A percentile compares a stretch with the other conserved stretches of the same genome.
phyloP scores from a whole-genome alignment of 257 asterid species.

The Nicotiana tomentosiformis region DNA sequence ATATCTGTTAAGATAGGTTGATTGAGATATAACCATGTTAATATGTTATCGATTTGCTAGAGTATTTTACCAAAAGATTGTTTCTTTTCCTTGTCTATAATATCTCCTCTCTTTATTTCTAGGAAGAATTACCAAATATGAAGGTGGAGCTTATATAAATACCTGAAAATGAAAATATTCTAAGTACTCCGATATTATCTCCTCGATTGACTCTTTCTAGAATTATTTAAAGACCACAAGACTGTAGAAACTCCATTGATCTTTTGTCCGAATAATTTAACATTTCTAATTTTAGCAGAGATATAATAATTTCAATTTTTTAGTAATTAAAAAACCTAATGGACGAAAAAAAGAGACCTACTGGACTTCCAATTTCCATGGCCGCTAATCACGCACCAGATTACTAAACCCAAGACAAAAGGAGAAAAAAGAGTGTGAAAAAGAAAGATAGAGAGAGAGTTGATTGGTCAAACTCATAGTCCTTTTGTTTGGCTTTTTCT shows the following conservation, averaged over 20 bases:
- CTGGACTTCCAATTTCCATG: neutral
- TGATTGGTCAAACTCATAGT: constrained; percentile 40
- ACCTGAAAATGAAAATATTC: neutral
- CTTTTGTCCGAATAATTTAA: neutral
- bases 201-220: neutral
- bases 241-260: neutral
- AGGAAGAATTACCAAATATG: neutral
- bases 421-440: too few species aligned
- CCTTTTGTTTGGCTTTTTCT: neutral
- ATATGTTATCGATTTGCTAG: too few species aligned
- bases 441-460: constrained; percentile 8
- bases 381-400: constrained; percentile 52
- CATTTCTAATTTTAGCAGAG: neutral
- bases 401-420: constrained; percentile 22
- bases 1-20: too few species aligned
- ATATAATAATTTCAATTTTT: neutral
- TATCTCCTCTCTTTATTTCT: too few species aligned
- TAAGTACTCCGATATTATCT: neutral
- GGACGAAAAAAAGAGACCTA: neutral
- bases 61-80: too few species aligned
- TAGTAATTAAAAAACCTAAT: neutral
- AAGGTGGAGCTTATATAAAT: neutral
- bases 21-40: too few species aligned
- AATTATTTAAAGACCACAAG: neutral
- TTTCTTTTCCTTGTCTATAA: too few species aligned